phyloP scores from a whole-genome alignment of 2,329 filamentous ascomycete genomes.

The Alternaria sp. region DNA sequence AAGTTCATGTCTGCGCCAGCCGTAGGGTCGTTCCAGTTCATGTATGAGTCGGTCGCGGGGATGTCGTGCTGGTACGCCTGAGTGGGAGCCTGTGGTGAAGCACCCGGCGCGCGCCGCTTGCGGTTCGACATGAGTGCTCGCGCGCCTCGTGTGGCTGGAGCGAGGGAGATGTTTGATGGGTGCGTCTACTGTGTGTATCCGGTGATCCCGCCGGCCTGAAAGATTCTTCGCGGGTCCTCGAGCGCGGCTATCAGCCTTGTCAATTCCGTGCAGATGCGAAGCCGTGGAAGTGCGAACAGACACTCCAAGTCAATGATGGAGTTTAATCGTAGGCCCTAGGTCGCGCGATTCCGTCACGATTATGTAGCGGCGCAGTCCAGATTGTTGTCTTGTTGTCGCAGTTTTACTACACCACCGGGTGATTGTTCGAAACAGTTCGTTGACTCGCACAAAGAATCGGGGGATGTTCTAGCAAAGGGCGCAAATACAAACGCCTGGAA shows the following conservation, averaged over 20 bases:
- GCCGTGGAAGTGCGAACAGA: not conserved
- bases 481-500: not conserved
- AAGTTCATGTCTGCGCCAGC: constrained; percentile 38
- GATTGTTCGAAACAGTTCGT: constrained; percentile 23
- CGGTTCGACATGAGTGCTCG: constrained; percentile 50
- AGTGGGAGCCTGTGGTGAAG: constrained; percentile 67
- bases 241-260: constrained; percentile 6
- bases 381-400: constrained; percentile 23
- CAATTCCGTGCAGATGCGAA: not conserved
- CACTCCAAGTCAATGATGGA: not conserved
- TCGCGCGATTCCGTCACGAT: constrained; percentile 5
- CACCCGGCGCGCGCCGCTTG: constrained; percentile 77
- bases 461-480: constrained; percentile 1
- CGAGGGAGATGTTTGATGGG: not conserved
- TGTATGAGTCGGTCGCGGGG: constrained; percentile 47
- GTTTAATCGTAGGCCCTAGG: not conserved
- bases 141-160: not conserved
- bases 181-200: constrained; percentile 10
- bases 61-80: constrained; percentile 55
- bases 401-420: constrained; percentile 15
- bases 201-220: not conserved
- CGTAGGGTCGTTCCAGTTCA: constrained; percentile 43
- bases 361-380: constrained; percentile 17
- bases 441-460: constrained; percentile 17
- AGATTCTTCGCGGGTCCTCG: constrained; percentile 8